Conservation (phyloP, 805 yeast genomes). For the Pichia heedii region DNA sequence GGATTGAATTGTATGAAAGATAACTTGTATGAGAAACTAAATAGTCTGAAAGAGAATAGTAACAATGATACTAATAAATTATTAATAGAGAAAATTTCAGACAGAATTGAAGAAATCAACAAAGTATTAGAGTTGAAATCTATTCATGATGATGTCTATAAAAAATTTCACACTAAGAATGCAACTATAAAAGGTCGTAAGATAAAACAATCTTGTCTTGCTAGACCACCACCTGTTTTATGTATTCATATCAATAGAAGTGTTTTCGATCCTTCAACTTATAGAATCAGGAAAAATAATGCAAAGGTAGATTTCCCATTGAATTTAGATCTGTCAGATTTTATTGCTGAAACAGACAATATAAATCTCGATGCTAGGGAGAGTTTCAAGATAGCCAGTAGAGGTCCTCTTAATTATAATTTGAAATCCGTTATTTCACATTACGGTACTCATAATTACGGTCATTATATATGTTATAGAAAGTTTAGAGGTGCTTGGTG, state of each 20-base stretch:
- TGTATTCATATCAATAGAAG: conserved; percentile 88
- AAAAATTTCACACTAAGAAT: conserved; percentile 62
- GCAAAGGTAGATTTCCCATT: conserved; percentile 74
- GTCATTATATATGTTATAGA: conserved; percentile 91
- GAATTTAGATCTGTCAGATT: conserved; percentile 56
- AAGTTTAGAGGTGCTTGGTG: conserved; percentile 84
- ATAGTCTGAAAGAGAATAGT: conserved; percentile 13
- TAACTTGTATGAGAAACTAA: conserved; percentile 36
- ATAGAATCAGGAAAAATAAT: conserved; percentile 73
- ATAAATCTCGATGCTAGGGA: conserved; percentile 73
- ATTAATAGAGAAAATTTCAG: conserved; percentile 28
- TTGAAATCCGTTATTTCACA: conserved; percentile 85
- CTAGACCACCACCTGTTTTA: conserved; percentile 75
- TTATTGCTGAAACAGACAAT: conserved; percentile 58
- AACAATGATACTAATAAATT: neutral
- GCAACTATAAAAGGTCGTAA: conserved; percentile 69
- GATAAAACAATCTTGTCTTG: conserved; percentile 71
- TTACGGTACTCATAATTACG: conserved; percentile 93
- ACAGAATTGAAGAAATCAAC: conserved; percentile 41
- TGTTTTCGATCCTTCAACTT: conserved; percentile 82
- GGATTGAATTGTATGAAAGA: conserved; percentile 55
- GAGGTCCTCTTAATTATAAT: conserved; percentile 41
- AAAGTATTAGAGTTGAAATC: conserved; percentile 53
- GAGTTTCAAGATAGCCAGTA: conserved; percentile 35
- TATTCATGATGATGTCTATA: conserved; percentile 73